Evolutionary conservation across 148 eudicot species (phyloP), one percentile per base, ranked within the genome.

Genomic region (Talinum fruticosum): DNA sequence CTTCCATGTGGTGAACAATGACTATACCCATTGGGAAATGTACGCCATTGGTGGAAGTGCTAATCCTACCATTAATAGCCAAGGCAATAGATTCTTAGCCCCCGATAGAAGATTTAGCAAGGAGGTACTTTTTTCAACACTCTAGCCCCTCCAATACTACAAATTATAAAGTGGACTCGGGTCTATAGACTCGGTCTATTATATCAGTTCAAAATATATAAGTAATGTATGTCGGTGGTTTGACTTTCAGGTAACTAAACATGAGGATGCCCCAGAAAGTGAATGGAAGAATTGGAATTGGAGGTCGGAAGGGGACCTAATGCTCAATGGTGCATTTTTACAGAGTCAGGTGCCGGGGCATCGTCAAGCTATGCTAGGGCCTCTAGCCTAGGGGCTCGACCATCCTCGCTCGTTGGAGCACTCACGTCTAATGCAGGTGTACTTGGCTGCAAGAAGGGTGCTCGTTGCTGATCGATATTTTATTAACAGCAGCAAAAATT

Each of bases 1-100:
- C 54, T 89, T 89, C 75, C 92, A 89, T 77, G 92, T 89, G 82
- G 92, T 89, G 77, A 89, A 89, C 82, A 89, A 89, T 81, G 90
- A 89, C 61, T 72, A 72, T 47, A 72, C 74, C 35, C 74, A 72
- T 29, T 72, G 74, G 74, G 74, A 72, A 72, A 72, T 72, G 74
- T 72, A 72, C 47, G 74, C 74, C 35, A 47, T 72, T 72, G 74
- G 74, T 72, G 74, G 74, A 72, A 72, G 74, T 72, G 74, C 74
- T 16, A 33, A 72, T 29, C 74, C 74, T 72, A 72, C 74, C 61
- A 72, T 72, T 53, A 72, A 72, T 72, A 72, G 74, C 74, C 74
- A 72, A 47, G 61, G 74, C 35, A 72, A 72, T 61, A 29, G 74
- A 28, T 72, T 72, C 32, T 19, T 72, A 4, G 74, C 74, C n/a